Evolutionary conservation across 305 asterid species (phyloP).

Genomic region (Fraxinus xanthoxyloides): DNA sequence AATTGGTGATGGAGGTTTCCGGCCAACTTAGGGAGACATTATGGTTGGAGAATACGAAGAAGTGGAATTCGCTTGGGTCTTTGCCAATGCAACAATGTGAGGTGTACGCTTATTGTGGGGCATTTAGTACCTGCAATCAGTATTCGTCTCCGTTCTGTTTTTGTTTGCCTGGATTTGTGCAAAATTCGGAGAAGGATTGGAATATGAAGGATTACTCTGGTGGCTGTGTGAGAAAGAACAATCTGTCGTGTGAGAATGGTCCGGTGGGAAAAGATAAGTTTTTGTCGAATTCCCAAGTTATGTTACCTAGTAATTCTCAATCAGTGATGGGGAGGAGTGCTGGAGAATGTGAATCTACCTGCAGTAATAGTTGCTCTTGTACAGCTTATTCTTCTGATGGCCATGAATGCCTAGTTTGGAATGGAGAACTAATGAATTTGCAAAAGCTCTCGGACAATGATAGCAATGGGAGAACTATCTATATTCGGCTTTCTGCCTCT

Average conservation of each 20-base stretch:
- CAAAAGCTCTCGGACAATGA: conserved; percentile 35
- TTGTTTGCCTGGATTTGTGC: conserved; percentile 50
- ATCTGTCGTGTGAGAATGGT: conserved; percentile 33
- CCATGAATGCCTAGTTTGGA: conserved; percentile 45
- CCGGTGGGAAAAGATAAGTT: conserved; percentile 40
- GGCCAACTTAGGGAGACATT: conserved; percentile 52
- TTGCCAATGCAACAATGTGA: conserved; percentile 60
- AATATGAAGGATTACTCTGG: conserved; percentile 46
- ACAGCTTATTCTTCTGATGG: conserved; percentile 49
- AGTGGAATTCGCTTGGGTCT: conserved; percentile 59
- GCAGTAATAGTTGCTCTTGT: conserved; percentile 60
- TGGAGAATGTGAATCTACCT: conserved; percentile 48
- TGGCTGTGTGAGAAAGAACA: conserved; percentile 51
- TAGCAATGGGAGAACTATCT: conserved; percentile 32
- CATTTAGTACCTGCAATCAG: conserved; percentile 35
- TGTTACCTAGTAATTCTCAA: conserved; percentile 23
- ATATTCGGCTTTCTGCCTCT: conserved; percentile 41
- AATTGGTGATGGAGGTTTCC: conserved; percentile 56
- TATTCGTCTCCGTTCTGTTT: conserved; percentile 42
- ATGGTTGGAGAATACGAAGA: conserved; percentile 27
- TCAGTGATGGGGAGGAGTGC: conserved; percentile 25
- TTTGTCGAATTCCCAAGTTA: conserved; percentile 21
- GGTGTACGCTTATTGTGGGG: neutral
- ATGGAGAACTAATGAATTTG: conserved; percentile 39
- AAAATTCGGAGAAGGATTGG: conserved; percentile 43